phyloP scores from a whole-genome alignment of 331 rosid genomes.

The Rosa hybrid region DNA sequence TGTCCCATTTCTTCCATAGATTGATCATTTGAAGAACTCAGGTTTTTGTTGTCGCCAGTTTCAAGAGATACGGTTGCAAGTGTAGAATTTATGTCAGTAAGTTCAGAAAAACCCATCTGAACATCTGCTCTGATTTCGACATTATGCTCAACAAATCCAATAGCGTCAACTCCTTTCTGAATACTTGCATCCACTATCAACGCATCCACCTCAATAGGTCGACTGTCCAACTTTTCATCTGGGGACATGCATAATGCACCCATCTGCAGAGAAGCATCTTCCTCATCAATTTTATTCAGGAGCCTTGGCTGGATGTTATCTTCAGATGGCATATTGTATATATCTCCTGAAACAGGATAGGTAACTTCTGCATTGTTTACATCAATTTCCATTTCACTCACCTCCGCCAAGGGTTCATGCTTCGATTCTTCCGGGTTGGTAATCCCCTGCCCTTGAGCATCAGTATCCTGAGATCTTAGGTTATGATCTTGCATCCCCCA shows the following conservation, averaged over 20 bases:
- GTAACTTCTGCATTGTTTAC: conserved; percentile 37
- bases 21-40: conserved; percentile 34
- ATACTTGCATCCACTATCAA: conserved; percentile 27
- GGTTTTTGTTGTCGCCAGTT: conserved; percentile 42
- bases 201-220: conserved; percentile 40
- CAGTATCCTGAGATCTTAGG: conserved; percentile 44
- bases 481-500: conserved; percentile 41
- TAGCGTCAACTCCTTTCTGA: conserved; percentile 36
- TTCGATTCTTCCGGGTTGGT: conserved; percentile 37
- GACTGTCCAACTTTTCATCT: conserved; percentile 43
- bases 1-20: conserved; percentile 46
- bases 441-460: conserved; percentile 25
- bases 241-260: conserved; percentile 42
- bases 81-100: conserved; percentile 34
- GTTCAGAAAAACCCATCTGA: conserved; percentile 42
- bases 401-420: conserved; percentile 34
- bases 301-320: conserved; percentile 29
- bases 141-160: conserved; percentile 37
- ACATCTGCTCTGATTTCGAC: conserved; percentile 41
- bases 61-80: conserved; percentile 43
- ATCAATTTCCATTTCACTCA: conserved; percentile 45
- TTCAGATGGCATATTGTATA: conserved; percentile 30
- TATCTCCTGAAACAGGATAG: conserved; percentile 41
- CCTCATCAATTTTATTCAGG: conserved; percentile 46
- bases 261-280: conserved; percentile 44